Percentiles rank a stretch among this genome's conserved stretches.
Evolutionary conservation across 495 filamentous ascomycete genomes (phyloP).

Genomic region (Durotheca rogersii): DNA sequence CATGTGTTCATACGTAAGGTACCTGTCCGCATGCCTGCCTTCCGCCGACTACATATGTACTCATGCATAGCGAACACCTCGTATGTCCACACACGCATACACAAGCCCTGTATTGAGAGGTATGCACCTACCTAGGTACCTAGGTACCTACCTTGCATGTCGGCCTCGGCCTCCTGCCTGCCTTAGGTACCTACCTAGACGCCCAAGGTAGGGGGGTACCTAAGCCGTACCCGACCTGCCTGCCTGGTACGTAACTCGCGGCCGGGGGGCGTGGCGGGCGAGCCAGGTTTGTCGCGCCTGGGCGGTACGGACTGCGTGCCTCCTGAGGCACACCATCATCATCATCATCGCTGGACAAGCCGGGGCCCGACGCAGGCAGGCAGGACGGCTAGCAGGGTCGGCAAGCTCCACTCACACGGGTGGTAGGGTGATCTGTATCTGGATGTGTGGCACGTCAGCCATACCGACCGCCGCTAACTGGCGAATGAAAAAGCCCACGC

Average conservation of each 20-base stretch:
- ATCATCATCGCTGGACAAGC: slow-evolving; percentile 25
- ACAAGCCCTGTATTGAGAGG: too few species aligned
- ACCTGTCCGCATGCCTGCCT: not conserved
- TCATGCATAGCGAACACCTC: too few species aligned
- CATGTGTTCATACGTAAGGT: too few species aligned
- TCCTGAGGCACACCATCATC: slow-evolving; percentile 28
- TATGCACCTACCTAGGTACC: too few species aligned
- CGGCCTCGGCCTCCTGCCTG: too few species aligned
- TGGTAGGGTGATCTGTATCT: slow-evolving; percentile 36
- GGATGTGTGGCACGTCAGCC: slow-evolving; percentile 30
- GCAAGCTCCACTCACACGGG: slow-evolving; percentile 35
- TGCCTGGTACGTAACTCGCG: slow-evolving; percentile 29
- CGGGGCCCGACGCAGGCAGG: slow-evolving; percentile 26
- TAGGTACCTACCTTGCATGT: too few species aligned
- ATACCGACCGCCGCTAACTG: slow-evolving; percentile 23
- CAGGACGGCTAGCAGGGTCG: slow-evolving; percentile 31
- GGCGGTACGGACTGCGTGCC: slow-evolving; percentile 12
- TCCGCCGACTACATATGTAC: too few species aligned
- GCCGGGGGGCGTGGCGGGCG: too few species aligned
- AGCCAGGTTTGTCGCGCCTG: slow-evolving; percentile 4
- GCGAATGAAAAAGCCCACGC: slow-evolving; percentile 32
- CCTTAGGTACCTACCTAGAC: too few species aligned
- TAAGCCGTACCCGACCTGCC: slow-evolving; percentile 20
- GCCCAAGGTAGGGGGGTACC: too few species aligned
- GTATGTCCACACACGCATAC: too few species aligned